A percentile compares a stretch with the other conserved stretches of the same genome.
phyloP scores from a whole-genome alignment of 768 basidiomycete genomes.

The Rubroboletus satanas region DNA sequence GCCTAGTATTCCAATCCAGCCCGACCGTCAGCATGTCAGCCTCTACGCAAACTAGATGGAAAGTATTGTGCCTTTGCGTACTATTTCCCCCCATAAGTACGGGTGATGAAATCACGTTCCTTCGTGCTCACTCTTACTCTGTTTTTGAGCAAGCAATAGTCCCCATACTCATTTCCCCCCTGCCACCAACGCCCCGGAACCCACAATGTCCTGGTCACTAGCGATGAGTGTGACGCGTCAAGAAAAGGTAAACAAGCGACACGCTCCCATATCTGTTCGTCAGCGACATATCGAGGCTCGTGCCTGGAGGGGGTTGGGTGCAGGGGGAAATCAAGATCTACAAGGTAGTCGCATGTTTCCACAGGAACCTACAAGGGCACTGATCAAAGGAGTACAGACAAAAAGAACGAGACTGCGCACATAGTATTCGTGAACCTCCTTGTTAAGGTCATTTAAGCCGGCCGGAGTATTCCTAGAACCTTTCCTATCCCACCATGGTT shows the following conservation, averaged over 20 bases:
- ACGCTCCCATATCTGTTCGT: slow-evolving; percentile 71
- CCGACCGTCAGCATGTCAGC: slow-evolving; percentile 16
- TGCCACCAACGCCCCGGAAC: slow-evolving; percentile 71
- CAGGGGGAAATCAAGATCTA: slow-evolving; percentile 84
- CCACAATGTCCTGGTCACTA: slow-evolving; percentile 77
- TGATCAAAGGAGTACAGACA: slow-evolving; percentile 3
- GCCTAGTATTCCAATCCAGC: slow-evolving; percentile 19
- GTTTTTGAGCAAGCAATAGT: slow-evolving; percentile 85
- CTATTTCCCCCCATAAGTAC: slow-evolving; percentile 5
- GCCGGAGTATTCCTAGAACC: slow-evolving; percentile 59
- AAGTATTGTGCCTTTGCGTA: slow-evolving; percentile 4
- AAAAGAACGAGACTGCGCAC: slow-evolving; percentile 42
- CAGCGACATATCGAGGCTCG: slow-evolving; percentile 79
- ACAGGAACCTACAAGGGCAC: slow-evolving; percentile 52
- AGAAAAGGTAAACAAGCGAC: slow-evolving; percentile 81
- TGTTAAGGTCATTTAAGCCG: slow-evolving; percentile 86
- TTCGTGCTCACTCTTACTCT: slow-evolving; percentile 32
- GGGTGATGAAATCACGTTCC: slow-evolving; percentile 19
- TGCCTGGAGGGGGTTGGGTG: slow-evolving; percentile 50
- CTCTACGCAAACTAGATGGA: slow-evolving; percentile 8
- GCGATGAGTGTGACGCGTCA: slow-evolving; percentile 69
- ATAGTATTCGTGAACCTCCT: slow-evolving; percentile 72
- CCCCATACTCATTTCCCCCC: slow-evolving; percentile 71
- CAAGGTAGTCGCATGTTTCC: slow-evolving; percentile 79
- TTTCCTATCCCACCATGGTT: slow-evolving; percentile 37